Evolutionary conservation across 495 filamentous ascomycete genomes (phyloP).

Genomic region (Trichoderma gamsii): DNA sequence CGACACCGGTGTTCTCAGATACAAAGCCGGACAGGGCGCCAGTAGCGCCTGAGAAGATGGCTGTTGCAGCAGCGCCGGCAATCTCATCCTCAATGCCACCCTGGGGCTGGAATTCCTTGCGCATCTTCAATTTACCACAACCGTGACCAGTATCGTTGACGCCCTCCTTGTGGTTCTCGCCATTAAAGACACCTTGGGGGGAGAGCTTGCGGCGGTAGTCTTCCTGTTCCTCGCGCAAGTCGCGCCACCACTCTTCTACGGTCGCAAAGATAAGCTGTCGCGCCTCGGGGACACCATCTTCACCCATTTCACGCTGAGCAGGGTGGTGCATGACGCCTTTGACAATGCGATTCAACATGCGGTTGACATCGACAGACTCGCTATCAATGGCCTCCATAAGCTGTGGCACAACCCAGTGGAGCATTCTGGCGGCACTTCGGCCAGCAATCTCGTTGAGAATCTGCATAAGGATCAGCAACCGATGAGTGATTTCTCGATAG

Average conservation of each 20-base stretch:
- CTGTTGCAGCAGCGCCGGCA: constrained; percentile 37
- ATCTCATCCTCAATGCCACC: constrained; percentile 41
- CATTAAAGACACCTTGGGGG: constrained; percentile 65
- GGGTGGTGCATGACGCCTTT: constrained; percentile 84
- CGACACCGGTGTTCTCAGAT: constrained; percentile 23
- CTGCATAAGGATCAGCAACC: constrained; percentile 33
- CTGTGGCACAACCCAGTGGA: constrained; percentile 80
- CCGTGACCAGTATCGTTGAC: constrained; percentile 79
- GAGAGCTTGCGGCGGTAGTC: constrained; percentile 65
- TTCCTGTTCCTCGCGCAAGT: constrained; percentile 53
- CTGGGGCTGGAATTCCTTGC: constrained; percentile 43
- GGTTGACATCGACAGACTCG: constrained; percentile 57
- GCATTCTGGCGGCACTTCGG: constrained; percentile 65
- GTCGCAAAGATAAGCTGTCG: constrained; percentile 69
- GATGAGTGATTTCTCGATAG: not conserved
- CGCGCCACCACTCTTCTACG: constrained; percentile 73
- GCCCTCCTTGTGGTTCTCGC: constrained; percentile 77
- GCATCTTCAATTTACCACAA: constrained; percentile 53
- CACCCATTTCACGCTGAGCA: constrained; percentile 59
- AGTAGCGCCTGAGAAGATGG: constrained; percentile 42
- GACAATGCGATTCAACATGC: constrained; percentile 66
- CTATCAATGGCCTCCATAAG: constrained; percentile 83
- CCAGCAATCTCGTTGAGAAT: constrained; percentile 85
- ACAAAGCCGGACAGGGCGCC: constrained; percentile 34
- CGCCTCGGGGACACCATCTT: constrained; percentile 67